Evolutionary conservation across 495 filamentous ascomycete genomes (phyloP).

Genomic region (Aspergillus sparsus): DNA sequence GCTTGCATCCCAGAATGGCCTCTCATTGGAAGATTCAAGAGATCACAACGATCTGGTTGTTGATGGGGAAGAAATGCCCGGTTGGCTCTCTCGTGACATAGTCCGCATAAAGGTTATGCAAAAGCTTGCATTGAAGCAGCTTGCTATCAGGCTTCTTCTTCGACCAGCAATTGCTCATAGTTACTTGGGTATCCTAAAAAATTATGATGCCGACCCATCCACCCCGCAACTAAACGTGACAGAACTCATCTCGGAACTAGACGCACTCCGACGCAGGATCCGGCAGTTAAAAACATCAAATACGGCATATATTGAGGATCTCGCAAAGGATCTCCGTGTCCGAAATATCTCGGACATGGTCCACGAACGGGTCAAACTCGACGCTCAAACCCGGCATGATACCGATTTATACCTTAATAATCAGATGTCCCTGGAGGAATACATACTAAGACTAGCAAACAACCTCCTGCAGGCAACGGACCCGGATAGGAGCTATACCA

Average conservation of each 20-base stretch:
- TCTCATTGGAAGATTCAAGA: conserved; percentile 17
- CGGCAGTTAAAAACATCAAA: conserved; percentile 27
- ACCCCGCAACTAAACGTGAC: conserved; percentile 35
- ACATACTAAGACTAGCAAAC: conserved; percentile 38
- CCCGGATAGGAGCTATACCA: conserved; percentile 39
- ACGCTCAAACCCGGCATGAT: conserved; percentile 35
- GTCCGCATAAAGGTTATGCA: conserved; percentile 44
- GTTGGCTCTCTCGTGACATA: conserved; percentile 35
- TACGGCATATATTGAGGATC: conserved; percentile 30
- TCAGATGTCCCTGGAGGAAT: conserved; percentile 40
- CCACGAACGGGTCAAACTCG: conserved; percentile 27
- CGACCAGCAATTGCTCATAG: conserved; percentile 44
- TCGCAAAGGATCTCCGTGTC: conserved; percentile 27
- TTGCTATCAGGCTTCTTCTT: conserved; percentile 44
- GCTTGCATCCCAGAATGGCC: conserved; percentile 11
- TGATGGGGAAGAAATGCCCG: conserved; percentile 27
- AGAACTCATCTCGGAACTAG: conserved; percentile 37
- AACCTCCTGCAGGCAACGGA: conserved; percentile 38
- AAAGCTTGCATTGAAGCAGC: conserved; percentile 45
- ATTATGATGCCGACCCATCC: conserved; percentile 32
- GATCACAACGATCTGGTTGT: conserved; percentile 21
- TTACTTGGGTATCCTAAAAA: conserved; percentile 41
- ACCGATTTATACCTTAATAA: conserved; percentile 33
- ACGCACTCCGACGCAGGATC: conserved; percentile 35
- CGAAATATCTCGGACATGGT: conserved; percentile 18